Conservation (phyloP, 805 yeast genomes). For the Saturnispora diversa region DNA sequence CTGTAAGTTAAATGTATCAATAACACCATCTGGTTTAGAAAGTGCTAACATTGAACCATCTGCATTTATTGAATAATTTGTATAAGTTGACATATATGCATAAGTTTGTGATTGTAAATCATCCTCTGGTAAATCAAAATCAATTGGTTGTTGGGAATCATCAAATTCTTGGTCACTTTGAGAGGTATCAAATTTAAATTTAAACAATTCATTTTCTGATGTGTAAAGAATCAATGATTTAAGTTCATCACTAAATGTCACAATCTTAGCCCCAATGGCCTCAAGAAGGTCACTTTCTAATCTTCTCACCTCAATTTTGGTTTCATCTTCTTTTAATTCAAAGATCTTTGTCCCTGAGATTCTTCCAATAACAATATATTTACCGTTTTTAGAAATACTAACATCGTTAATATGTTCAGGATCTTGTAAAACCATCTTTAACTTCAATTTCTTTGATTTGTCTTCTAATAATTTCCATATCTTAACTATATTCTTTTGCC, state of each 20-base stretch:
- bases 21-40: constrained; percentile 56
- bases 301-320: constrained; percentile 41
- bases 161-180: constrained; percentile 32
- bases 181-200: constrained; percentile 30
- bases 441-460: constrained; percentile 46
- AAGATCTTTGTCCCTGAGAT: constrained; percentile 62
- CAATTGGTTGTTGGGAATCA: constrained; percentile 30
- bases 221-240: constrained; percentile 43
- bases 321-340: constrained; percentile 39
- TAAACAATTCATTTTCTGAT: constrained; percentile 47
- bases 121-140: constrained; percentile 27
- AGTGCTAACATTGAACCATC: constrained; percentile 43
- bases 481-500: constrained; percentile 77
- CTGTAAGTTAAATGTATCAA: constrained; percentile 41
- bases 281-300: constrained; percentile 37
- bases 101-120: constrained; percentile 1
- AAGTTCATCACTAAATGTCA: constrained; percentile 36
- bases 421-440: constrained; percentile 58
- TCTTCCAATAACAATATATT: constrained; percentile 65
- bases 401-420: constrained; percentile 75
- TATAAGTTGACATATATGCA: constrained; percentile 40
- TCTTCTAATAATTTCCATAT: constrained; percentile 54
- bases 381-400: constrained; percentile 56
- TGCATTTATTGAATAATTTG: constrained; percentile 42
- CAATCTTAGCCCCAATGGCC: constrained; percentile 46